Conservation (phyloP, 106 monocot species). For the Amphibolis antarctica region DNA sequence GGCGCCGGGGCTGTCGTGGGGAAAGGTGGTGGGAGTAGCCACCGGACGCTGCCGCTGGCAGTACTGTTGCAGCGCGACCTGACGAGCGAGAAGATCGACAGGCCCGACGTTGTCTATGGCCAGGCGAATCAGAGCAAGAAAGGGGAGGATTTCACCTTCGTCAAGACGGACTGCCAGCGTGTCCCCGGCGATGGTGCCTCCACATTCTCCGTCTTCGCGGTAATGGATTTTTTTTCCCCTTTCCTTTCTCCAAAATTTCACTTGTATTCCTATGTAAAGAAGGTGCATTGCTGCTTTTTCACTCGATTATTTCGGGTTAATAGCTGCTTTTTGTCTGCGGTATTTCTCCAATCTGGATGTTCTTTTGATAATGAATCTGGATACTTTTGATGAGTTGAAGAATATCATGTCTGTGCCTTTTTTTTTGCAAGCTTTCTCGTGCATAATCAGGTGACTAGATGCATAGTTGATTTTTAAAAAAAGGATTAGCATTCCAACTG, state of each 20-base stretch:
- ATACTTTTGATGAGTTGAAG: too few species aligned
- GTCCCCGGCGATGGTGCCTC: conserved; percentile 44
- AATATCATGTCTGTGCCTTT: too few species aligned
- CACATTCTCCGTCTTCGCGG: conserved; percentile 78
- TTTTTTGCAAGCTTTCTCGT: too few species aligned
- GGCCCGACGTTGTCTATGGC: conserved; percentile 59
- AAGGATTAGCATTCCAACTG: neutral
- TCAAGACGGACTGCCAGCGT: conserved; percentile 65
- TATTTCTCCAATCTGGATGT: too few species aligned
- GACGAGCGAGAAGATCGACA: conserved; percentile 64
- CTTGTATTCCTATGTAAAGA: too few species aligned
- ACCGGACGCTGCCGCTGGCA: conserved; percentile 58
- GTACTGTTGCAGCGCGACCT: conserved; percentile 60
- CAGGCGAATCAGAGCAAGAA: conserved; percentile 80
- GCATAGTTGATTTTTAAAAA: too few species aligned
- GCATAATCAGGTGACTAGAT: too few species aligned
- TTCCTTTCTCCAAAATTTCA: too few species aligned
- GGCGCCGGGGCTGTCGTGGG: neutral
- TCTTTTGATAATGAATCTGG: too few species aligned
- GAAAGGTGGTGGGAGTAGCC: neutral
- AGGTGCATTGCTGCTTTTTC: too few species aligned
- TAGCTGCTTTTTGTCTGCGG: too few species aligned
- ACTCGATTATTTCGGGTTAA: too few species aligned
- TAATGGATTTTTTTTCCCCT: conserved; percentile 15
- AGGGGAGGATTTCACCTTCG: conserved; percentile 77